Evolutionary conservation across 1,284 basidiomycete species (phyloP), one percentile per base, ranked within the genome.

Genomic region (Salmacisia buchloeana): DNA sequence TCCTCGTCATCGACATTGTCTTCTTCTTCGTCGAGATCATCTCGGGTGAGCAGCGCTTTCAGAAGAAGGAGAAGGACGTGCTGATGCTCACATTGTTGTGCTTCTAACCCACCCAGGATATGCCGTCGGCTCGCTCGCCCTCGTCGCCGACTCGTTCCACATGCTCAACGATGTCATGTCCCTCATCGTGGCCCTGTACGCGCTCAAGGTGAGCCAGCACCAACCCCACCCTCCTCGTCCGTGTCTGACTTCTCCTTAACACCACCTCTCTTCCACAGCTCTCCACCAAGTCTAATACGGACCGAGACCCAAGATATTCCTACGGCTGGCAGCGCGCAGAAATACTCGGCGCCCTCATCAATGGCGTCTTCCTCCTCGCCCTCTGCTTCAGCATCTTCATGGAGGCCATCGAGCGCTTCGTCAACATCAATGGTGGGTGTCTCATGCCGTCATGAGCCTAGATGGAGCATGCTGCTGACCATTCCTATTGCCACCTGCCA

Each of bases 321-420:
- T 96, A 94, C 77, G 92, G 92, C 23, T 97, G 94, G 93, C 94
- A 98, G 81, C 86, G 96, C 63, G 96, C 96, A n/a, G 96, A 99
- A 79, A 96, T 98, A 66, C 85, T 99, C 7, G 77, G 77, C 49
- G 76, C 81, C 0, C 85, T 98, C 54, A 83, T 97, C 76, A 99
- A 99, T 76, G 94, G 96, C 58, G 94, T 97, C 61, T 97, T 97
- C 83, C 86, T 98, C 2, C 83, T 92, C 57, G 94, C 96, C 0
- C 86, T 98, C 0, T 99, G 94, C 83, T 93, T 97, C 81, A 92
- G 92, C 18, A 97, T 99, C 76, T 89, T 86, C 60, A 83, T 98
- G 77, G 94, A 98, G 81, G 94, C 96, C 5, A 82, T 98, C 54
- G 87, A 91, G 69, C 86, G 96, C 36, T 91, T 97, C 82, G 89